A percentile compares a stretch with the other conserved stretches of the same genome.
Evolutionary conservation across 306 rosid genomes (phyloP).

Genomic region (Sophora flavescens): DNA sequence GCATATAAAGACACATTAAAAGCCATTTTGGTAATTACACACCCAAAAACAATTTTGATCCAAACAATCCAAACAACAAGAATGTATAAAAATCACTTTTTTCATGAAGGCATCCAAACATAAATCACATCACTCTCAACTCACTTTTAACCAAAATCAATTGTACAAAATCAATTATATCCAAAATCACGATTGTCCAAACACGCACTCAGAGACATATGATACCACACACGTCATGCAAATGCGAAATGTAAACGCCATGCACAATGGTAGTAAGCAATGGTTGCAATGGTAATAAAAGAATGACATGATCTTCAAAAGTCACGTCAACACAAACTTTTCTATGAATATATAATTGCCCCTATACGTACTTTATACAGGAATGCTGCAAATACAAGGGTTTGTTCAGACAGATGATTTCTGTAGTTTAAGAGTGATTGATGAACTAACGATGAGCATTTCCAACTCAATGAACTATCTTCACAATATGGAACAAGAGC

Average conservation of each 20-base stretch:
- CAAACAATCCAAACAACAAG: too few relatives aligned
- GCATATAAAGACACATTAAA: too few relatives aligned
- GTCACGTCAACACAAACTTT: conserved; percentile 59
- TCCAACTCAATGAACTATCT: conserved; percentile 47
- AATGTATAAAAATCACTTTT: too few relatives aligned
- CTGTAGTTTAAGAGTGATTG: conserved; percentile 48
- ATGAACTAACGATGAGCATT: conserved; percentile 43
- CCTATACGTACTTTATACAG: conserved; percentile 59
- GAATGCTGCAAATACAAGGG: conserved; percentile 54
- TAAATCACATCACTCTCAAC: too few relatives aligned
- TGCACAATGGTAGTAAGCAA: conserved; percentile 51
- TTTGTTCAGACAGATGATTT: conserved; percentile 53
- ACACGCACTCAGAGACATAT: conserved; percentile 39
- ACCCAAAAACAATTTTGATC: too few relatives aligned
- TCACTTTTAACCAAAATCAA: too few relatives aligned
- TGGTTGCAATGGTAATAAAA: conserved; percentile 53
- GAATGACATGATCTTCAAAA: conserved; percentile 54
- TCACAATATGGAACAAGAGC: conserved; percentile 93
- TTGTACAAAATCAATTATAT: too few relatives aligned
- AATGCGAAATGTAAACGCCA: conserved; percentile 35
- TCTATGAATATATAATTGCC: conserved; percentile 62
- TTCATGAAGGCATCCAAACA: too few relatives aligned
- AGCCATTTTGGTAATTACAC: too few relatives aligned
- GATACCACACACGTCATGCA: conserved; percentile 37
- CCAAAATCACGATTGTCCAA: too few relatives aligned